Base-by-base conservation (phyloP, 2,329 filamentous ascomycete genomes). In the Trichoderma semiorbis region DNA sequence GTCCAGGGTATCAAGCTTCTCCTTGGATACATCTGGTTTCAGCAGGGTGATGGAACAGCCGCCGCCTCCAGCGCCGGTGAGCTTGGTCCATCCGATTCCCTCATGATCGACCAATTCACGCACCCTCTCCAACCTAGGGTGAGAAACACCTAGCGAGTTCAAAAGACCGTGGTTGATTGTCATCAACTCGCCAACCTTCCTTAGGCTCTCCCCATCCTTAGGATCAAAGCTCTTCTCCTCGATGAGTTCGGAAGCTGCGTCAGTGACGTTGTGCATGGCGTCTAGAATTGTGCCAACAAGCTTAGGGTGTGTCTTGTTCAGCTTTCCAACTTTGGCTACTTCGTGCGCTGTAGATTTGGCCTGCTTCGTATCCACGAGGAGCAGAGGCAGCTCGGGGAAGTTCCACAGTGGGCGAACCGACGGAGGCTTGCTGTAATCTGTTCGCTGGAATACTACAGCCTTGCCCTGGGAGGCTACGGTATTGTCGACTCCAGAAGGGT, bases 401-500 rank as follows among this genome's bases (percentile, higher is more conserved):
- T 93, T 90, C 84, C 92, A 93, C 1, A 99, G 82, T 1, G 94
- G 89, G 12, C 87, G 88, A 5, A 98, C 94, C 0, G 84, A 84
- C 0, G 95, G 94, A 3, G 95, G 93, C 78, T 92, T 91, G 72
- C 85, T 85, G 80, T 95, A 93, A 79, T 97, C 92, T 65, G 85
- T 88, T 67, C 95, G 88, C 78, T 95, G 92, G 83, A 97, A 99
- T 3, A 98, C 85, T 1, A 99, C 94, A 0, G 95, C 96, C 83
- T 97, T 98, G 71, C 96, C 96, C 77, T 97, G 93, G 14, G 95
- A 93, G 14, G 95, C 88, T 32, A 99, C 95, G 3, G 96, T 99
- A 81, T 99, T 99, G 83, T 99, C 96, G 57, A 99, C 93, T 0
- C 96, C 96, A 0, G 94, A 97, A 0, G 96, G 96, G 78, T 97